A percentile compares a stretch with the other conserved stretches of the same genome.
Conservation (phyloP, 2,329 filamentous ascomycete species). For the Sordariomycetes sp. region DNA sequence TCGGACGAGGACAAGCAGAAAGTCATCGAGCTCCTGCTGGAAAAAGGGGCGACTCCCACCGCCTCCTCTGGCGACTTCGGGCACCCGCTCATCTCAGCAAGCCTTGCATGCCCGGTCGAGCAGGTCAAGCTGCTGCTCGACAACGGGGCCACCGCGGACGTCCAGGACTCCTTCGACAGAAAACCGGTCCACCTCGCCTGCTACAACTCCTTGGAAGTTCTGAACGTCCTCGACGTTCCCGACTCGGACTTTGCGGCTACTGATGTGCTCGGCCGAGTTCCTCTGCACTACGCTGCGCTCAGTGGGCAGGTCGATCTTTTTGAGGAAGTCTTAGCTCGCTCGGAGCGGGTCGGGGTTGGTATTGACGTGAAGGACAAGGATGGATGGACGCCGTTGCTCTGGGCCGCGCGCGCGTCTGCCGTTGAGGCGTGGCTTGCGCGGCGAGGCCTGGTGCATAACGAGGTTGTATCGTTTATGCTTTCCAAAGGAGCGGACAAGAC, state of each 20-base stretch:
- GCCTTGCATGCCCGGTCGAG: neutral
- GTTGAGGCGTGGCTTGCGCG: neutral
- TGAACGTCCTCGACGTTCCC: neutral
- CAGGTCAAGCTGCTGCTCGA: neutral
- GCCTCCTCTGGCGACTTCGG: neutral
- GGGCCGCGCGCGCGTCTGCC: neutral
- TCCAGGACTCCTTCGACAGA: neutral
- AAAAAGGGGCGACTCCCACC: neutral
- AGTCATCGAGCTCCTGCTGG: neutral
- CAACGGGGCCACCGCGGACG: neutral
- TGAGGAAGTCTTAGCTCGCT: neutral
- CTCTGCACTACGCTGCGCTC: neutral
- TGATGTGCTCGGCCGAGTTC: neutral
- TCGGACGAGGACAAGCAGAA: neutral
- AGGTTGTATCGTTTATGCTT: neutral
- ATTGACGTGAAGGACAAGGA: neutral
- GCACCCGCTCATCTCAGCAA: neutral
- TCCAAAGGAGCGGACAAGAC: neutral
- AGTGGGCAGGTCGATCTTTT: neutral
- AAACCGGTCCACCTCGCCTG: neutral
- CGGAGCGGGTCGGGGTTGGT: neutral
- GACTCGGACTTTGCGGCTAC: neutral
- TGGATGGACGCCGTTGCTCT: neutral
- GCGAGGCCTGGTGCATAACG: neutral
- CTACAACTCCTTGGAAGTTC: neutral